These are phyloP conservation scores for Pseudocercospora fijiensis DNA, from an alignment of 2,329 filamentous ascomycete species.

Conservation along the genomic window DNA sequence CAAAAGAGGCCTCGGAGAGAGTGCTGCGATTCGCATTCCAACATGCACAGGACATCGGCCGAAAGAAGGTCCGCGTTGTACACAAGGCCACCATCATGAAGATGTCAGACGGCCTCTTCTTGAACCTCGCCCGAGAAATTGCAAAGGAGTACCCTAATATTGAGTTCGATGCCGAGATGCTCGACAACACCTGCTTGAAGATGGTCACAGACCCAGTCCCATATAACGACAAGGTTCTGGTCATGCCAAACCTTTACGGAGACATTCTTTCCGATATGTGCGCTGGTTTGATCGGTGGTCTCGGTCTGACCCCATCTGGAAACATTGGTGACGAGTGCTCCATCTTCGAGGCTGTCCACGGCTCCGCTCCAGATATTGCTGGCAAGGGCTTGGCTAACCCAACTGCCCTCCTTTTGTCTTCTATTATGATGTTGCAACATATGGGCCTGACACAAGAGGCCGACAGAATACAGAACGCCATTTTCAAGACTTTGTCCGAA, in stretches of 20 bases:
- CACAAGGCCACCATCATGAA: constrained; percentile 99
- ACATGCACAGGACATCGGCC: constrained; percentile 88
- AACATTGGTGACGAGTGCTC: constrained; percentile 99
- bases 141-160: constrained; percentile 94
- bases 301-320: constrained; percentile 93
- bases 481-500: constrained; percentile 92
- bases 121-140: constrained; percentile 79
- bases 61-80: constrained; percentile 94
- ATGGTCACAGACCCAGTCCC: constrained; percentile 94
- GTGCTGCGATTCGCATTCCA: constrained; percentile 98
- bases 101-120: constrained; percentile 98
- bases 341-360: constrained; percentile 99
- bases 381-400: constrained; percentile 96
- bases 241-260: constrained; percentile 96
- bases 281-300: constrained; percentile 94
- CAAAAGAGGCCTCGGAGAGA: constrained; percentile 87
- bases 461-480: constrained; percentile 84
- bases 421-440: constrained; percentile 99
- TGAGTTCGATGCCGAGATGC: constrained; percentile 94
- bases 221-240: constrained; percentile 99
- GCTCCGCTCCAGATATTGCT: constrained; percentile 92
- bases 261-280: constrained; percentile 99
- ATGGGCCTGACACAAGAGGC: constrained; percentile 89
- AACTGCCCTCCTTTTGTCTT: constrained; percentile 88
- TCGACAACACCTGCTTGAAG: constrained; percentile 99